Evolutionary conservation across 176 grass and related monocot genomes (phyloP).

Genomic region (Carex cristatella): DNA sequence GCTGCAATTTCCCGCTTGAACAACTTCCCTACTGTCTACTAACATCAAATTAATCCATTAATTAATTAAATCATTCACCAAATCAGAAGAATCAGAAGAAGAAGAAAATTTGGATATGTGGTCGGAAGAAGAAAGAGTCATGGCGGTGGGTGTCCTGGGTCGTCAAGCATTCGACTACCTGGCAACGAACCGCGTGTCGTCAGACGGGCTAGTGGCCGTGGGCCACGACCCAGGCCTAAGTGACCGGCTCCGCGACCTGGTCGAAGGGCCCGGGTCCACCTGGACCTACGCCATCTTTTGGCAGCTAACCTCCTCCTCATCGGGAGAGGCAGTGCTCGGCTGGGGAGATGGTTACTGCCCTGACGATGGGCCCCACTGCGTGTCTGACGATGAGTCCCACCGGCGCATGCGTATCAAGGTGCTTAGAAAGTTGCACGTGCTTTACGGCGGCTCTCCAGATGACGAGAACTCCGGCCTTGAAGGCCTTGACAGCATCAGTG

Average conservation of each 20-base stretch:
- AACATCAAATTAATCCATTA: neutral
- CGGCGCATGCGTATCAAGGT: constrained; percentile 52
- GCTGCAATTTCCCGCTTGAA: neutral
- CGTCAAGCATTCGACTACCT: constrained; percentile 58
- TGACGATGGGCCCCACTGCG: neutral
- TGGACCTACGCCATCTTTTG: constrained; percentile 89
- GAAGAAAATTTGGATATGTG: constrained; percentile 30
- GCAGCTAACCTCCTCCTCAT: constrained; percentile 48
- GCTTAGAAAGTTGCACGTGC: constrained; percentile 59
- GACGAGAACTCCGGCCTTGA: constrained; percentile 60
- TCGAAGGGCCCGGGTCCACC: constrained; percentile 30
- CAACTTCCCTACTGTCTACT: too few relatives aligned
- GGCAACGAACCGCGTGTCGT: constrained; percentile 36
- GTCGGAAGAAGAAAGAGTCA: constrained; percentile 56
- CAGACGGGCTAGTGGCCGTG: constrained; percentile 31
- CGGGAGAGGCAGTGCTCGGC: constrained; percentile 34
- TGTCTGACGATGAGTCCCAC: constrained; percentile 17
- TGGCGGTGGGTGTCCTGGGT: constrained; percentile 65
- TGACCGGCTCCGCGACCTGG: constrained; percentile 57
- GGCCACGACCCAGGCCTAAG: constrained; percentile 30
- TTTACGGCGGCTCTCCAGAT: constrained; percentile 50
- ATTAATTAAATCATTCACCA: neutral
- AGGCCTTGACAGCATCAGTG: constrained; percentile 59
- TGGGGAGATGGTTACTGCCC: constrained; percentile 93
- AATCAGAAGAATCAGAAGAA: neutral